Conservation (phyloP, 768 basidiomycete species). For the Clavulina sp. region DNA sequence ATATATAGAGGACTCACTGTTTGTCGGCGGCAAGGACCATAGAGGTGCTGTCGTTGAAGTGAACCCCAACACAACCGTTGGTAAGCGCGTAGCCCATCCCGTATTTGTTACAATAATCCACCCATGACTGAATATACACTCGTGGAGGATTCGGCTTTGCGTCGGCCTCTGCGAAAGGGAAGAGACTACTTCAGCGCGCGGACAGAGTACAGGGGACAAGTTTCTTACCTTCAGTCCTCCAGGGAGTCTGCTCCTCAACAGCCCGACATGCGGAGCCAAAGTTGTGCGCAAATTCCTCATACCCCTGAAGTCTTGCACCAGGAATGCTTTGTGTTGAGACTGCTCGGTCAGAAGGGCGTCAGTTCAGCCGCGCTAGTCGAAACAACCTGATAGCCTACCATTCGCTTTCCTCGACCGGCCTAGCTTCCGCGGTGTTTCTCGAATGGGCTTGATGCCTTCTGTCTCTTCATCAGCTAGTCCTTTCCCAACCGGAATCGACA, state of each 20-base stretch:
- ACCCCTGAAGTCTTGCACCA: slow-evolving; percentile 31
- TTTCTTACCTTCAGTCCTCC: too few species aligned
- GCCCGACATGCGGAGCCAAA: slow-evolving; percentile 36
- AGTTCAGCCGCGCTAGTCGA: not conserved
- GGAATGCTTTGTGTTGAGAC: slow-evolving; percentile 3
- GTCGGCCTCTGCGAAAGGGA: slow-evolving; percentile 20
- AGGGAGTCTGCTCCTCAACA: too few species aligned
- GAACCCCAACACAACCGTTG: slow-evolving; percentile 84
- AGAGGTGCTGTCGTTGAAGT: slow-evolving; percentile 91
- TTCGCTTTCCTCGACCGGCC: not conserved
- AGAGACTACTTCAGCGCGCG: slow-evolving; percentile 2
- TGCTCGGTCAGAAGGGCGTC: too few species aligned
- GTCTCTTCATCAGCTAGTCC: not conserved
- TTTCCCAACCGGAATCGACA: not conserved
- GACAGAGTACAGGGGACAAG: too few species aligned
- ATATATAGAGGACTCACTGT: slow-evolving; percentile 34
- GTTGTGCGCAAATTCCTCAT: slow-evolving; percentile 46
- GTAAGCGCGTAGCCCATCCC: slow-evolving; percentile 99
- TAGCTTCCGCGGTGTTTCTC: not conserved
- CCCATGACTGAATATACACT: slow-evolving; percentile 96
- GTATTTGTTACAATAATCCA: slow-evolving; percentile 98
- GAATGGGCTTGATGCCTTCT: not conserved
- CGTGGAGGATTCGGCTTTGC: slow-evolving; percentile 35
- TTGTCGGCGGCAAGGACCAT: slow-evolving; percentile 75
- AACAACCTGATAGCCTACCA: not conserved